Evolutionary conservation across 371 early-diverging fungal species (phyloP).

Genomic region (Batkoa obscura): DNA sequence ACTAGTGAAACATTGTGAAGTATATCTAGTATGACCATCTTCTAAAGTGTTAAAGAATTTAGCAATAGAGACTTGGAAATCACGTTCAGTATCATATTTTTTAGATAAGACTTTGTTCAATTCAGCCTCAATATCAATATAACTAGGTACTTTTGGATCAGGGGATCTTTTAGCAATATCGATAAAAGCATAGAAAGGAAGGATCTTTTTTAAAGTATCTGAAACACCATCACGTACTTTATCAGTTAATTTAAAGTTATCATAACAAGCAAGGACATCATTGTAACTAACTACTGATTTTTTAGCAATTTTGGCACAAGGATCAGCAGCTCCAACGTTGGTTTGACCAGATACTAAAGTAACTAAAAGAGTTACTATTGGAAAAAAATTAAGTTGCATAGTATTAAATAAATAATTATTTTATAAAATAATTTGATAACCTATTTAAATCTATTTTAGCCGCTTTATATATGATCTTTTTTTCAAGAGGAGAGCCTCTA

Average conservation of each 20-base stretch:
- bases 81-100: not conserved
- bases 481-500: too few species aligned
- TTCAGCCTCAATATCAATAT: not conserved
- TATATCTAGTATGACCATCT: constrained; percentile 4
- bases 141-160: not conserved
- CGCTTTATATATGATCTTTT: too few species aligned
- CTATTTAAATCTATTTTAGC: too few species aligned
- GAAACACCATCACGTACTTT: too few species aligned
- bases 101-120: not conserved
- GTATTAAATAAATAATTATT: too few species aligned
- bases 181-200: constrained; percentile 1
- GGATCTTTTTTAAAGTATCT: not conserved
- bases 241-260: not conserved
- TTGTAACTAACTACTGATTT: not conserved
- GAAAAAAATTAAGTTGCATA: too few species aligned
- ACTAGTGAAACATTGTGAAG: not conserved
- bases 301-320: not conserved
- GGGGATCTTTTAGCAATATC: not conserved
- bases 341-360: too few species aligned
- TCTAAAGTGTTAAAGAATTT: not conserved
- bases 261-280: not conserved
- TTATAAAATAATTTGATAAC: too few species aligned
- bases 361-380: too few species aligned
- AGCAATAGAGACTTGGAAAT: not conserved
- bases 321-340: not conserved